Evolutionary conservation across 2,329 filamentous ascomycete genomes (phyloP).

Genomic region (Neurospora crassa): DNA sequence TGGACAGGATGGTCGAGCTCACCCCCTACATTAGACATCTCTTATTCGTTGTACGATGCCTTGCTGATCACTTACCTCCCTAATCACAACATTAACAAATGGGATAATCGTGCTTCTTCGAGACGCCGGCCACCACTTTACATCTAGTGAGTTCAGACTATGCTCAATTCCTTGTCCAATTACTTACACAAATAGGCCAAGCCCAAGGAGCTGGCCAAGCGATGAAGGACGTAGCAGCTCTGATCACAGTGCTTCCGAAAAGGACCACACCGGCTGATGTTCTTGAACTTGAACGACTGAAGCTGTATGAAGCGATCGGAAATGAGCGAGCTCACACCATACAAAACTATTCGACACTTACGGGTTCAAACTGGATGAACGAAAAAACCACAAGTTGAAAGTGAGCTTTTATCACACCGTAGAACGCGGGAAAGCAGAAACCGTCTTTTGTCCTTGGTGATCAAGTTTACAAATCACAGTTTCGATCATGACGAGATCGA

Average conservation of each 20-base stretch:
- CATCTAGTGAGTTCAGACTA: conserved; percentile 37
- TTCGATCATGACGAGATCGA: conserved; percentile 52
- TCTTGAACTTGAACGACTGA: conserved; percentile 43
- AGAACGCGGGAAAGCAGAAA: conserved; percentile 12
- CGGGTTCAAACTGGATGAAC: conserved; percentile 35
- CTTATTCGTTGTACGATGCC: not conserved
- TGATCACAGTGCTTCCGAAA: conserved; percentile 44
- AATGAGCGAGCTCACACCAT: conserved; percentile 33
- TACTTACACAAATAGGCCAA: conserved; percentile 26
- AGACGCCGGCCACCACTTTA: conserved; percentile 60
- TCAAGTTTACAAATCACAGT: conserved; percentile 30
- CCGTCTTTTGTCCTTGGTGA: conserved; percentile 18
- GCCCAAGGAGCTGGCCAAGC: conserved; percentile 54
- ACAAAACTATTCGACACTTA: conserved; percentile 34
- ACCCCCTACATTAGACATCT: not conserved
- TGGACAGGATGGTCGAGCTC: not conserved
- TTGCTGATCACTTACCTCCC: not conserved
- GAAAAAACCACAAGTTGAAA: conserved; percentile 25
- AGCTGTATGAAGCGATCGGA: conserved; percentile 49
- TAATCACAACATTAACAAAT: conserved; percentile 37
- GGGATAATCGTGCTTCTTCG: conserved; percentile 48
- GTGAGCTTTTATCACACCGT: conserved; percentile 19
- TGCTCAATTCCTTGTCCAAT: not conserved
- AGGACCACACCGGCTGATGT: conserved; percentile 37
- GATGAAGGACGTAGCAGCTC: conserved; percentile 55